A percentile compares a stretch with the other conserved stretches of the same genome.
Conservation (phyloP, 495 filamentous ascomycete genomes). For the Sporormia fimetaria region DNA sequence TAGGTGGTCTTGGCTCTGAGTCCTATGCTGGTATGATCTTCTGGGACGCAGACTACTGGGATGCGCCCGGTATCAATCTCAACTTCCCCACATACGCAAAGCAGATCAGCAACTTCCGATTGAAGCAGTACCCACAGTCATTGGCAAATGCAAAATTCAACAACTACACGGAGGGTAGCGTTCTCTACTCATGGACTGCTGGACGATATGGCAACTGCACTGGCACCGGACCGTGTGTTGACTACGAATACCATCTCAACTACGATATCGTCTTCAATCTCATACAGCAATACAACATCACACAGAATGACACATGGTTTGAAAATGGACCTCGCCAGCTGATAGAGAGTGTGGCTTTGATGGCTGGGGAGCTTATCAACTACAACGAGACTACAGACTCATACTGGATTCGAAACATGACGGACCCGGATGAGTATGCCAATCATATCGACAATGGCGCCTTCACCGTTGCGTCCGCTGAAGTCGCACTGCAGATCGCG, state of each 20-base stretch:
- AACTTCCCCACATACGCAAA: constrained; percentile 46
- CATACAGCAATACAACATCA: constrained; percentile 46
- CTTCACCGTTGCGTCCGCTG: constrained; percentile 56
- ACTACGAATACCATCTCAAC: constrained; percentile 55
- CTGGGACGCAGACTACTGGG: constrained; percentile 54
- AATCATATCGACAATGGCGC: constrained; percentile 58
- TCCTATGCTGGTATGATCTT: constrained; percentile 51
- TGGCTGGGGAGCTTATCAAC: constrained; percentile 43
- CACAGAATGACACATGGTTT: constrained; percentile 46
- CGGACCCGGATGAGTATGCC: constrained; percentile 66
- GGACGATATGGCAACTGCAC: constrained; percentile 55
- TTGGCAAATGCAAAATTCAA: constrained; percentile 26
- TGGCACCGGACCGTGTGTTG: constrained; percentile 50
- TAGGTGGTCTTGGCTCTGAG: constrained; percentile 48
- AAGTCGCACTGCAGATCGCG: constrained; percentile 44
- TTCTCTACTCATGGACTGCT: constrained; percentile 50
- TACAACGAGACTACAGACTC: constrained; percentile 39
- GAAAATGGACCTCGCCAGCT: constrained; percentile 42
- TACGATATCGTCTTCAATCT: constrained; percentile 56
- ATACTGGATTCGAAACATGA: constrained; percentile 51
- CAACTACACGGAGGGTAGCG: constrained; percentile 40
- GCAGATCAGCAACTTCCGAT: constrained; percentile 47
- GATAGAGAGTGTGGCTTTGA: constrained; percentile 44
- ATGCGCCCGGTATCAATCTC: constrained; percentile 49
- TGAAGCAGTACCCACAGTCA: constrained; percentile 41